These are phyloP conservation scores for Boletales sp. DNA, from an alignment of 768 basidiomycete genomes.

Conservation along the genomic window DNA sequence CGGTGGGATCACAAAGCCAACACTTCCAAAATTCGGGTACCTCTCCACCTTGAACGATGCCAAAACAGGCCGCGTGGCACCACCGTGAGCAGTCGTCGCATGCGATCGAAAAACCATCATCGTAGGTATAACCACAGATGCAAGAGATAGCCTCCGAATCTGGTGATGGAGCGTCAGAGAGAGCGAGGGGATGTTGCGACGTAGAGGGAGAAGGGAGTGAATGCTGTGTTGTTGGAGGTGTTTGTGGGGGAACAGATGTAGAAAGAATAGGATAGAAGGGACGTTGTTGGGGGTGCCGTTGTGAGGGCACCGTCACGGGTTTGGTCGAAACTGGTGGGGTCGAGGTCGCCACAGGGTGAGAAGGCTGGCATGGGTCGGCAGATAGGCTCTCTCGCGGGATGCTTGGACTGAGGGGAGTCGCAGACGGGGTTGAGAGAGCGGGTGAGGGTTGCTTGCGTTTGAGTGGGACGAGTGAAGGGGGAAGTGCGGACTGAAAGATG, in stretches of 20 bases:
- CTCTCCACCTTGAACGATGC: slow-evolving; percentile 45
- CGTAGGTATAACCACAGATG: slow-evolving; percentile 69
- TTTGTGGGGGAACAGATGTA: slow-evolving; percentile 12
- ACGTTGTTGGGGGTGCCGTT: slow-evolving; percentile 12
- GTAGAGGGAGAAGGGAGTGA: slow-evolving; percentile 19
- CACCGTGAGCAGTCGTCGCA: slow-evolving; percentile 81
- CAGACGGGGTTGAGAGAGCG: slow-evolving; percentile 9
- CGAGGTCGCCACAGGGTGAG: slow-evolving; percentile 18
- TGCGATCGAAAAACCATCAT: slow-evolving; percentile 83
- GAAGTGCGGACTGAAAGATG: slow-evolving; percentile 20
- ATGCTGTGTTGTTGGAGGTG: slow-evolving; percentile 10
- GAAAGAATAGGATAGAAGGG: slow-evolving; percentile 17
- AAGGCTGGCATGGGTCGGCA: slow-evolving; percentile 12
- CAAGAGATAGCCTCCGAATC: slow-evolving; percentile 57
- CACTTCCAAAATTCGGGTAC: slow-evolving; percentile 79
- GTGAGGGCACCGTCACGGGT: slow-evolving; percentile 9
- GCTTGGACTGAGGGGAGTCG: slow-evolving; percentile 8
- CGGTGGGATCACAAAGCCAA: slow-evolving; percentile 55
- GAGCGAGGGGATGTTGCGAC: slow-evolving; percentile 17
- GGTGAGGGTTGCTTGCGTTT: slow-evolving; percentile 38
- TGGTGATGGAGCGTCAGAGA: slow-evolving; percentile 20
- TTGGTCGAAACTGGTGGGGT: slow-evolving; percentile 8
- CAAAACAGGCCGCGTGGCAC: slow-evolving; percentile 82
- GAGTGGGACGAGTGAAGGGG: slow-evolving; percentile 34
- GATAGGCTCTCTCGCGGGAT: slow-evolving; percentile 6